A percentile compares a stretch with the other conserved stretches of the same genome.
Evolutionary conservation across 768 basidiomycete genomes (phyloP).

Genomic region (Boletus subparvulus): DNA sequence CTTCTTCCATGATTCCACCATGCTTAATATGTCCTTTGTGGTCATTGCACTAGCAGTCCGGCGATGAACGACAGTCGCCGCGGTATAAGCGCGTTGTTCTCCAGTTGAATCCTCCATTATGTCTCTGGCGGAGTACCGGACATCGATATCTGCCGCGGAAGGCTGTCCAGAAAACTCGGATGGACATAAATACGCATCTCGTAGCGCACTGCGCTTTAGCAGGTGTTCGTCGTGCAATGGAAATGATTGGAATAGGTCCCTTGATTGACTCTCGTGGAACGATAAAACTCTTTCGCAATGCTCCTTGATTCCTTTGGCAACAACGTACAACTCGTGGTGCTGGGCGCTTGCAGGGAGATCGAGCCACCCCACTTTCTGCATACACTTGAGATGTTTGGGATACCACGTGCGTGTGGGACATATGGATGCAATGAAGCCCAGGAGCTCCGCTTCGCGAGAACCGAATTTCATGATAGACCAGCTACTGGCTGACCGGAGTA

Average conservation of each 20-base stretch:
- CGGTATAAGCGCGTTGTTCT: too few species aligned
- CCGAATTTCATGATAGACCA: slow-evolving; percentile 41
- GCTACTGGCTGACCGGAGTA: slow-evolving; percentile 38
- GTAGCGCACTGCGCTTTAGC: slow-evolving; percentile 13
- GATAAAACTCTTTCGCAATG: slow-evolving; percentile 18
- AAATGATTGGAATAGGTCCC: background rate
- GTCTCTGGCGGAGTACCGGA: too few species aligned
- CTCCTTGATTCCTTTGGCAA: slow-evolving; percentile 30
- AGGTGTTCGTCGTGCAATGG: slow-evolving; percentile 7
- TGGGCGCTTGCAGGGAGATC: slow-evolving; percentile 28
- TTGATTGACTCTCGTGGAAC: slow-evolving; percentile 3
- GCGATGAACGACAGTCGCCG: background rate
- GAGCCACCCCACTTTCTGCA: slow-evolving; percentile 41
- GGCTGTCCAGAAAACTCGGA: slow-evolving; percentile 1
- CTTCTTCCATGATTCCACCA: slow-evolving; percentile 12
- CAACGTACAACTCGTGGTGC: slow-evolving; percentile 28
- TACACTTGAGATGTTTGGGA: slow-evolving; percentile 36
- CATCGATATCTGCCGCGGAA: slow-evolving; percentile 8
- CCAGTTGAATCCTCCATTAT: too few species aligned
- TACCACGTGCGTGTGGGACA: slow-evolving; percentile 38
- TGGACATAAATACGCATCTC: too few species aligned
- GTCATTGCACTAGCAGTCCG: background rate
- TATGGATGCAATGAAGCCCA: slow-evolving; percentile 35
- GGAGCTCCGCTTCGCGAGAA: slow-evolving; percentile 30
- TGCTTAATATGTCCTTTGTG: background rate